phyloP scores from a whole-genome alignment of 2,329 filamentous ascomycete genomes.

The Diaporthe amygdali region DNA sequence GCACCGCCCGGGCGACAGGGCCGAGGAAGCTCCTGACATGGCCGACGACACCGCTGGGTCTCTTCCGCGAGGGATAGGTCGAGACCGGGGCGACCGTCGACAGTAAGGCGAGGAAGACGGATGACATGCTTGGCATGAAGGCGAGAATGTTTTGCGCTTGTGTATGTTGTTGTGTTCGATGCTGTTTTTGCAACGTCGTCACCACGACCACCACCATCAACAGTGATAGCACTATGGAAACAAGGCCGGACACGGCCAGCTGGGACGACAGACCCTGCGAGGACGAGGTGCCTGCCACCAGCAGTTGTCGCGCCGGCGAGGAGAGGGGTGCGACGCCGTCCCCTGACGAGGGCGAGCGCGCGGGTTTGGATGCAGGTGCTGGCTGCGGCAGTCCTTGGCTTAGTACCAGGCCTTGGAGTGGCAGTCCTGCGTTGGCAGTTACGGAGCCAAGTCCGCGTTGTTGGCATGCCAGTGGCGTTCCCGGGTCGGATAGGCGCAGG shows the following conservation, averaged over 20 bases:
- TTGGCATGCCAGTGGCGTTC: not conserved
- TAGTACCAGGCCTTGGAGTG: constrained; percentile 7
- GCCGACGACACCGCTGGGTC: not conserved
- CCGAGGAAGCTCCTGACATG: not conserved
- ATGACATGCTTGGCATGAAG: not conserved
- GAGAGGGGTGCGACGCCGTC: not conserved
- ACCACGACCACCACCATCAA: constrained; percentile 22
- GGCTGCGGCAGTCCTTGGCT: constrained; percentile 18
- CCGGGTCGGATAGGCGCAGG: not conserved
- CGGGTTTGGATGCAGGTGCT: not conserved
- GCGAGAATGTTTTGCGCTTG: constrained; percentile 7
- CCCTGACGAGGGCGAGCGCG: not conserved
- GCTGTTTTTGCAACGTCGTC: constrained; percentile 20
- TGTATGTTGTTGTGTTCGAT: not conserved
- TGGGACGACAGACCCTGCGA: constrained; percentile 1
- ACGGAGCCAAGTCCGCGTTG: not conserved
- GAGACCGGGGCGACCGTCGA: constrained; percentile 16
- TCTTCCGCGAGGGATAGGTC: not conserved
- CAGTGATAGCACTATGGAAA: constrained; percentile 22
- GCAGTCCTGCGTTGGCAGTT: constrained; percentile 2
- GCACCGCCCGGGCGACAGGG: not conserved
- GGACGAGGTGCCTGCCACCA: not conserved
- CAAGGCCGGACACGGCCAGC: constrained; percentile 25
- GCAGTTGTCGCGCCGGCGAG: constrained; percentile 23
- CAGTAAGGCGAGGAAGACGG: constrained; percentile 9